phyloP scores from a whole-genome alignment of 495 filamentous ascomycete species.

The Glarea lozoyensis region DNA sequence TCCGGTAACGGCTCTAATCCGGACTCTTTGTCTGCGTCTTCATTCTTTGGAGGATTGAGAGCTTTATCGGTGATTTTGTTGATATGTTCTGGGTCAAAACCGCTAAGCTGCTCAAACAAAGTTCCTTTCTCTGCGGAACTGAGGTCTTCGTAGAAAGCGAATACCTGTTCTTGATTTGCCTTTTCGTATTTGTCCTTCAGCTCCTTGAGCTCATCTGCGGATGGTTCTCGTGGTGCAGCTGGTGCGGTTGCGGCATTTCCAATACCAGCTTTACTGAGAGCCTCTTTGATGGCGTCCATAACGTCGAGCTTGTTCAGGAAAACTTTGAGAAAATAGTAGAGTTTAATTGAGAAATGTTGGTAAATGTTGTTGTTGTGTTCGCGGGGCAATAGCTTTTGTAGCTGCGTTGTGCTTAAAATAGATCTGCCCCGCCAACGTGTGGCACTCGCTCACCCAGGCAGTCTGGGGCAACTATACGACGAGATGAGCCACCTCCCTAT shows the following conservation, averaged over 20 bases:
- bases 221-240: slow-evolving; percentile 48
- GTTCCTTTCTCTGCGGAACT: slow-evolving; percentile 59
- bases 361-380: no score
- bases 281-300: slow-evolving; percentile 30
- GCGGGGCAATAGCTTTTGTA: no score
- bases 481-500: no score
- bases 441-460: no score
- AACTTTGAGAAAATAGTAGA: neutral
- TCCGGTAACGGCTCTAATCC: slow-evolving; percentile 84
- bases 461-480: no score
- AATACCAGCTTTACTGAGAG: slow-evolving; percentile 41
- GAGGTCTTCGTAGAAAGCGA: slow-evolving; percentile 82
- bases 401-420: no score
- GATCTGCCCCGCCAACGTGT: no score
- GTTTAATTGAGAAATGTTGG: no score
- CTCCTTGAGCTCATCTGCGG: slow-evolving; percentile 59
- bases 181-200: slow-evolving; percentile 70
- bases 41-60: slow-evolving; percentile 65
- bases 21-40: slow-evolving; percentile 37
- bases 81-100: slow-evolving; percentile 73
- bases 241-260: slow-evolving; percentile 28
- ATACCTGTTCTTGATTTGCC: slow-evolving; percentile 82
- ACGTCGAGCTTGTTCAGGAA: slow-evolving; percentile 2
- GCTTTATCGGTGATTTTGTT: slow-evolving; percentile 77
- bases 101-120: slow-evolving; percentile 72